Percentiles rank a stretch among this genome's conserved stretches.
Evolutionary conservation across 768 basidiomycete species (phyloP).

Genomic region (Amanita fuliginea): DNA sequence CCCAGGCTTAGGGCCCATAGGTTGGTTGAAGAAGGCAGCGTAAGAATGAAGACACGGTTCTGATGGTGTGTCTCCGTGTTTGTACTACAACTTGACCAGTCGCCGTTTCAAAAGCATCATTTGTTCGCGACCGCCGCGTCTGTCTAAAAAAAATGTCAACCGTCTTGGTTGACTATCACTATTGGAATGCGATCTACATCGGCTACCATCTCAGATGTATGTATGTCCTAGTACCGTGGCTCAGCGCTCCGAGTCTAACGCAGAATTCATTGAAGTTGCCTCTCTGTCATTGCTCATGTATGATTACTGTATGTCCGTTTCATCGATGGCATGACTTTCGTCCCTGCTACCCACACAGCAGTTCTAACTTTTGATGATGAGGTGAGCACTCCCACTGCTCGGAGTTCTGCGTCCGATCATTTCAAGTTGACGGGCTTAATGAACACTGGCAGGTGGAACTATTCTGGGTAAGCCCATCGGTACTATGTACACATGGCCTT

Average conservation of each 20-base stretch:
- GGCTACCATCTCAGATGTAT: not conserved
- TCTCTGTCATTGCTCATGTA: not conserved
- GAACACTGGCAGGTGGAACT: not conserved
- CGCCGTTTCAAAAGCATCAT: too few species aligned
- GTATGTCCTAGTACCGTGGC: not conserved
- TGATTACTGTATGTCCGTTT: not conserved
- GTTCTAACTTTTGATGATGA: not conserved
- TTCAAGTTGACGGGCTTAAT: too few species aligned
- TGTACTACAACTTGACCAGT: too few species aligned
- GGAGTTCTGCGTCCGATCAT: too few species aligned
- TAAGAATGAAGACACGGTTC: too few species aligned
- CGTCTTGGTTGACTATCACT: too few species aligned
- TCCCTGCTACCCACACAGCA: not conserved
- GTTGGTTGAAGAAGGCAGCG: too few species aligned
- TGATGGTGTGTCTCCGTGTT: too few species aligned
- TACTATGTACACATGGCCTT: not conserved
- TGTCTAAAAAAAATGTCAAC: too few species aligned
- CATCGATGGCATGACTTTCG: not conserved
- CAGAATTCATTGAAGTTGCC: not conserved
- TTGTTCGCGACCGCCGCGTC: too few species aligned
- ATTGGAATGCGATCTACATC: not conserved
- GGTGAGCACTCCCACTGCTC: not conserved
- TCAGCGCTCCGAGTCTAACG: not conserved
- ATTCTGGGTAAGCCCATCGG: not conserved
- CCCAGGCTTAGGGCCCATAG: too few species aligned